Evolutionary conservation across 2,329 filamentous ascomycete genomes (phyloP).

Genomic region (Ophiobolus disseminans): DNA sequence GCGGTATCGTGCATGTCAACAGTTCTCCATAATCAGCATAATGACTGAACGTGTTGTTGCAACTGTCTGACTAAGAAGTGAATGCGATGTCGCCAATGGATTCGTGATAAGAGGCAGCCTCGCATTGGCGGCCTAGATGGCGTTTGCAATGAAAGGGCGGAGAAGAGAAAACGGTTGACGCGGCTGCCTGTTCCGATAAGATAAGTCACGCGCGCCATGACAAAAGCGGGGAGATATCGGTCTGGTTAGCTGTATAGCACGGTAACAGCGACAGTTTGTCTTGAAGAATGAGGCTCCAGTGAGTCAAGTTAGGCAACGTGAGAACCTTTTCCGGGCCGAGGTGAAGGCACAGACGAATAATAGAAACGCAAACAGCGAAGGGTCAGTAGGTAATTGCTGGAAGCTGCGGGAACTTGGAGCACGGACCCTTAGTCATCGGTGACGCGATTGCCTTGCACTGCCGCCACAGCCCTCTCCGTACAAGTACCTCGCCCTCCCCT

Average conservation of each 20-base stretch:
- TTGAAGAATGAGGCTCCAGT: not conserved
- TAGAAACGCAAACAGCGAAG: not conserved
- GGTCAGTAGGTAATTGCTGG: constrained; percentile 8
- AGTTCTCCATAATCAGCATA: constrained; percentile 8
- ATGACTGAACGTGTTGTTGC: not conserved
- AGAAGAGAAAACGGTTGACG: constrained; percentile 21
- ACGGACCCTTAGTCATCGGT: constrained; percentile 38
- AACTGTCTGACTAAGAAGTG: too few relatives aligned
- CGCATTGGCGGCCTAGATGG: not conserved
- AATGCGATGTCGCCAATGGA: not conserved
- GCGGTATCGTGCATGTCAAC: constrained; percentile 20
- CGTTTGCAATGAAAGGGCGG: constrained; percentile 4
- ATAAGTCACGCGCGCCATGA: constrained; percentile 37
- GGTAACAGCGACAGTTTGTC: not conserved
- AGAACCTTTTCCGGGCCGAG: not conserved
- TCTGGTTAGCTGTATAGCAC: not conserved
- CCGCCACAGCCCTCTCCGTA: constrained; percentile 6
- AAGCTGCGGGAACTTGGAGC: constrained; percentile 48
- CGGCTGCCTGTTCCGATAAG: constrained; percentile 23
- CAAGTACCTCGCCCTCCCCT: not conserved
- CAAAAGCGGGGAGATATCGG: constrained; percentile 28
- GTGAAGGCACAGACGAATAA: not conserved
- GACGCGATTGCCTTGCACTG: constrained; percentile 41
- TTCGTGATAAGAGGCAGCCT: not conserved
- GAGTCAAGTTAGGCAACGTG: not conserved